These are phyloP conservation scores for Plasmodium falciparum DNA, from an alignment of 169 alveolate genomes.

Conservation along the genomic window DNA sequence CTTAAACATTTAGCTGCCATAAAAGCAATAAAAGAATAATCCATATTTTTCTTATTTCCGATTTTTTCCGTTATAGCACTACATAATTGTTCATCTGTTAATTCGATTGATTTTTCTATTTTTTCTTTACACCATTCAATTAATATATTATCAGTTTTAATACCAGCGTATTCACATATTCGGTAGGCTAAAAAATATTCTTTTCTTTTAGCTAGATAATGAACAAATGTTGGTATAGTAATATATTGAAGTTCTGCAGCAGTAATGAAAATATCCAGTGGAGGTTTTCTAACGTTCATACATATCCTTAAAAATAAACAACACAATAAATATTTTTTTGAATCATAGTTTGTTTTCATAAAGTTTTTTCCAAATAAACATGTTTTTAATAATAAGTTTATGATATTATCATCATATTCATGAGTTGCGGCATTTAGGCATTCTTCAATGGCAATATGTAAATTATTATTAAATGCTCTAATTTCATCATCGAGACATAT, in stretches of 20 bases:
- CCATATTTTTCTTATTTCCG: conserved; percentile 42
- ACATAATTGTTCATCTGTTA: conserved; percentile 84
- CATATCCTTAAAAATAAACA: conserved; percentile 71
- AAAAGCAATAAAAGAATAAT: conserved; percentile 73
- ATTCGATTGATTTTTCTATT: conserved; percentile 78
- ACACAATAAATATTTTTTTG: conserved; percentile 37
- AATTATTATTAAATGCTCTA: conserved; percentile 83
- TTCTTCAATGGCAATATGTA: conserved; percentile 82
- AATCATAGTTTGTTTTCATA: conserved; percentile 54
- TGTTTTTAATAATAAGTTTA: conserved; percentile 75
- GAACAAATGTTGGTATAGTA: conserved; percentile 74
- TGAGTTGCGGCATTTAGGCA: conserved; percentile 86
- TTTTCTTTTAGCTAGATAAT: conserved; percentile 70
- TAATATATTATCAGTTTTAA: conserved; percentile 76
- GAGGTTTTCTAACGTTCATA: conserved; percentile 76
- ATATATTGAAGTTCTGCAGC: conserved; percentile 76
- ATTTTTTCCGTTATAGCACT: conserved; percentile 64
- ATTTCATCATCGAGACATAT: conserved; percentile 86
- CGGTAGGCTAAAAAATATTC: conserved; percentile 83
- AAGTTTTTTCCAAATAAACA: conserved; percentile 80
- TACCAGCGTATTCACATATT: conserved; percentile 85
- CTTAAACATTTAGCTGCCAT: conserved; percentile 83
- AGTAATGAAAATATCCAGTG: conserved; percentile 77
- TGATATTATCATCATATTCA: conserved; percentile 80
- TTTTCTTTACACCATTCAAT: conserved; percentile 85